Conservation (phyloP, 202 grass and related monocot species). For the Brachypodium distachyon region DNA sequence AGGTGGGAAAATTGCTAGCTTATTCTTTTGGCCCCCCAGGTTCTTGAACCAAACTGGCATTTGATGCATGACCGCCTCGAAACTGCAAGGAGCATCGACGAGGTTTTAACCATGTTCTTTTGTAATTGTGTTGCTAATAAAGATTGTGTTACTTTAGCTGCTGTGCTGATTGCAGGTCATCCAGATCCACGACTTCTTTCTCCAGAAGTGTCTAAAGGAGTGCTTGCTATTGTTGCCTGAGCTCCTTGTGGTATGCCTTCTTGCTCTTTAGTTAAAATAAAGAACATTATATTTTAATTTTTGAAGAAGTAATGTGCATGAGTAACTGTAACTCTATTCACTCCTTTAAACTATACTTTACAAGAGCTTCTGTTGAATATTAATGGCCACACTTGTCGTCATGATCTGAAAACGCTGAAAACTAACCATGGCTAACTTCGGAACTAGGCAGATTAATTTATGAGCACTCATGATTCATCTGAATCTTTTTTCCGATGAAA, state of each 20-base stretch:
- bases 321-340: background rate
- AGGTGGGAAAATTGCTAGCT: background rate
- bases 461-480: background rate
- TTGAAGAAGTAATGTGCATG: background rate
- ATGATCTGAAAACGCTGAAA: background rate
- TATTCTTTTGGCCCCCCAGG: slow-evolving; percentile 37
- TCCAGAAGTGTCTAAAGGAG: slow-evolving; percentile 97
- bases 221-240: slow-evolving; percentile 91
- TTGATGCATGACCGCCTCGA: slow-evolving; percentile 71
- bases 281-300: background rate
- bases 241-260: slow-evolving; percentile 58
- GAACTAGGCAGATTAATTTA: background rate
- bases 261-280: slow-evolving; percentile 3
- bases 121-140: background rate
- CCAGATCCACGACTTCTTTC: slow-evolving; percentile 91
- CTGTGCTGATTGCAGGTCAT: slow-evolving; percentile 68
- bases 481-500: too few species aligned
- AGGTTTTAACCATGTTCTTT: slow-evolving; percentile 43
- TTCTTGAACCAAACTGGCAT: slow-evolving; percentile 99
- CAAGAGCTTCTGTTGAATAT: background rate
- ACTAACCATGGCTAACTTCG: background rate
- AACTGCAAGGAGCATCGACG: slow-evolving; percentile 93
- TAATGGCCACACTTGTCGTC: background rate
- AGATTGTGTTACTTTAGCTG: background rate
- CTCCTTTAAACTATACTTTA: background rate